These are phyloP conservation scores for Voacanga thouarsii DNA, from an alignment of 257 asterid species.

Conservation along the genomic window DNA sequence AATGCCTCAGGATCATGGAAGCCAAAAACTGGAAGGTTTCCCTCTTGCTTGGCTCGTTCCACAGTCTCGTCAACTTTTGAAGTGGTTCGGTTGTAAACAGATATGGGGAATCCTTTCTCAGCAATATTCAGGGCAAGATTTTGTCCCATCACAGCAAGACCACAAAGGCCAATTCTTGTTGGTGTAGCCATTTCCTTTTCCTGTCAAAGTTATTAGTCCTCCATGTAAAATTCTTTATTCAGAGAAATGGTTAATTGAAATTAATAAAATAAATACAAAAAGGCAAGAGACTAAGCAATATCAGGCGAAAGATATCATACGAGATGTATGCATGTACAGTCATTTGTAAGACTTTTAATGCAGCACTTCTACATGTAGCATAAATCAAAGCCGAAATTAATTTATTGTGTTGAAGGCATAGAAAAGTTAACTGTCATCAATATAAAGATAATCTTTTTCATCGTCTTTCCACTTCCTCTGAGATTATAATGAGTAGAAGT, in stretches of 20 bases:
- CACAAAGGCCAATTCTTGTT: constrained; percentile 96
- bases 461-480: neutral
- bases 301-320: neutral
- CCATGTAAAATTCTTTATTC: neutral
- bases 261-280: neutral
- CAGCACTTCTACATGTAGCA: neutral
- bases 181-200: constrained; percentile 55
- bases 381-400: neutral
- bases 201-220: constrained; percentile 8
- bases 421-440: too few species aligned
- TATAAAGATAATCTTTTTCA: neutral
- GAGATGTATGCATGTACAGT: neutral
- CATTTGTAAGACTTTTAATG: neutral
- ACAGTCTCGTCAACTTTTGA: constrained; percentile 95
- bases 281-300: neutral
- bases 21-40: constrained; percentile 79
- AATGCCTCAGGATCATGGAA: constrained; percentile 84
- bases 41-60: constrained; percentile 84
- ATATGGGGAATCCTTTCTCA: constrained; percentile 94
- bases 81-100: constrained; percentile 92
- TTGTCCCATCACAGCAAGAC: constrained; percentile 99
- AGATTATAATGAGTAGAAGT: neutral
- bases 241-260: neutral
- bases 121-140: constrained; percentile 98
- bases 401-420: neutral